These are phyloP conservation scores for Afroboletus lepidellus DNA, from an alignment of 1,284 basidiomycete genomes.

Conservation along the genomic window DNA sequence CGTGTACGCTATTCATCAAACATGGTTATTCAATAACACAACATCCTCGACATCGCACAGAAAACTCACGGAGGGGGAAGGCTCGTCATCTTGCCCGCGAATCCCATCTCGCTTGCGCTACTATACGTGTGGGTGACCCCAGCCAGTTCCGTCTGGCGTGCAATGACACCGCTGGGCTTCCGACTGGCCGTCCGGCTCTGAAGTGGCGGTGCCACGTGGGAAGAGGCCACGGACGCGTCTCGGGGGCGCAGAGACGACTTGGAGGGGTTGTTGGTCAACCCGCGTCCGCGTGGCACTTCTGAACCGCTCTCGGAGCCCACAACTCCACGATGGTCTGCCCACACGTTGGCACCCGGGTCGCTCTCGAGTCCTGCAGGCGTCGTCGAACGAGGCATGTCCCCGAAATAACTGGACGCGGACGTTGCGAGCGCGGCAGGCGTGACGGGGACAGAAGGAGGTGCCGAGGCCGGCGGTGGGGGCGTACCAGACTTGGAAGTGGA, in stretches of 20 bases:
- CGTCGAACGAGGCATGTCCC: slow-evolving; percentile 28
- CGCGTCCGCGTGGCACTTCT: slow-evolving; percentile 20
- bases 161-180: slow-evolving; percentile 25
- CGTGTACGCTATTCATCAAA: slow-evolving; percentile 24
- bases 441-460: slow-evolving; percentile 17
- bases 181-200: slow-evolving; percentile 26
- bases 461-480: slow-evolving; percentile 12
- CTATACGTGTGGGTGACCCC: slow-evolving; percentile 35
- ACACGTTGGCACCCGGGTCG: slow-evolving; percentile 28
- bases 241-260: slow-evolving; percentile 26
- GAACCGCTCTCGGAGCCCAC: slow-evolving; percentile 21
- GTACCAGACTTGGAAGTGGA: slow-evolving; percentile 19
- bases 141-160: slow-evolving; percentile 32
- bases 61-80: slow-evolving; percentile 20
- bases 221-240: slow-evolving; percentile 28
- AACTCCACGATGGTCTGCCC: slow-evolving; percentile 23
- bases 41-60: background rate
- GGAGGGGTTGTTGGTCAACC: slow-evolving; percentile 19
- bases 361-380: slow-evolving; percentile 25
- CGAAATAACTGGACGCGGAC: slow-evolving; percentile 20
- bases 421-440: slow-evolving; percentile 24
- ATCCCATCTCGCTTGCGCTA: slow-evolving; percentile 25
- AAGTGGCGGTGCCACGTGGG: slow-evolving; percentile 17
- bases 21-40: background rate
- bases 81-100: slow-evolving; percentile 17